Evolutionary conservation across 164 flowering plant genomes (phyloP).

Genomic region (Aristolochia contorta): DNA sequence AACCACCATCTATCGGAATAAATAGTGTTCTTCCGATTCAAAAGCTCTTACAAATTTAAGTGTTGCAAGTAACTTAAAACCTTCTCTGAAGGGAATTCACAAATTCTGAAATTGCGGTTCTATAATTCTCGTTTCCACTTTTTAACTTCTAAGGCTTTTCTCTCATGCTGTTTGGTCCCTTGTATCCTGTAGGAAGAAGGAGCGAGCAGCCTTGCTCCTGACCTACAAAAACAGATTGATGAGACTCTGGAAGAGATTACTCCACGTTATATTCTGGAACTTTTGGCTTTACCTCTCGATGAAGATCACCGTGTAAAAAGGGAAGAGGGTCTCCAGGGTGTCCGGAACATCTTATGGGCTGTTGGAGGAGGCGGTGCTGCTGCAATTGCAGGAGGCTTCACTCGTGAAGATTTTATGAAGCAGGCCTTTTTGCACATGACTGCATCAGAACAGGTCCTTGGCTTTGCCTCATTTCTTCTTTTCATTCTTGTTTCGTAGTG

Average conservation of each 20-base stretch:
- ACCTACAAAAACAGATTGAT: conserved; percentile 85
- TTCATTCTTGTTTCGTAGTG: not conserved
- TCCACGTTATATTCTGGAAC: conserved; percentile 85
- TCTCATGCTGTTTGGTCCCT: not conserved
- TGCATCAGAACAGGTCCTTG: conserved; percentile 77
- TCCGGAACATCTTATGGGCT: conserved; percentile 89
- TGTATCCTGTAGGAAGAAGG: conserved; percentile 78
- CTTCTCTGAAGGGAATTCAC: too few relatives aligned
- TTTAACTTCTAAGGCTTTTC: not conserved
- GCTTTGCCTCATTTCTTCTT: not conserved
- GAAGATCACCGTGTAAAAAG: conserved; percentile 51
- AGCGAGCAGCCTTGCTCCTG: conserved; percentile 87
- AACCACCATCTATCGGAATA: too few relatives aligned
- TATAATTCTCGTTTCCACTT: too few relatives aligned
- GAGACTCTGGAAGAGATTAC: conserved; percentile 93
- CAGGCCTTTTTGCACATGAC: conserved; percentile 82
- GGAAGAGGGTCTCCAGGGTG: conserved; percentile 86
- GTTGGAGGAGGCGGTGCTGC: conserved; percentile 96
- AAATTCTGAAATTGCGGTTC: too few relatives aligned
- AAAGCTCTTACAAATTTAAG: too few relatives aligned
- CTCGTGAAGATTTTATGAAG: conserved; percentile 91
- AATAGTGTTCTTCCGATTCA: too few relatives aligned
- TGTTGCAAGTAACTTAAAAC: too few relatives aligned
- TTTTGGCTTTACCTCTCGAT: conserved; percentile 69
- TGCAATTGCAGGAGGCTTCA: conserved; percentile 86